A percentile compares a stretch with the other conserved stretches of the same genome.
phyloP scores from a whole-genome alignment of 257 asterid species.

The Ophiorrhiza pumila region DNA sequence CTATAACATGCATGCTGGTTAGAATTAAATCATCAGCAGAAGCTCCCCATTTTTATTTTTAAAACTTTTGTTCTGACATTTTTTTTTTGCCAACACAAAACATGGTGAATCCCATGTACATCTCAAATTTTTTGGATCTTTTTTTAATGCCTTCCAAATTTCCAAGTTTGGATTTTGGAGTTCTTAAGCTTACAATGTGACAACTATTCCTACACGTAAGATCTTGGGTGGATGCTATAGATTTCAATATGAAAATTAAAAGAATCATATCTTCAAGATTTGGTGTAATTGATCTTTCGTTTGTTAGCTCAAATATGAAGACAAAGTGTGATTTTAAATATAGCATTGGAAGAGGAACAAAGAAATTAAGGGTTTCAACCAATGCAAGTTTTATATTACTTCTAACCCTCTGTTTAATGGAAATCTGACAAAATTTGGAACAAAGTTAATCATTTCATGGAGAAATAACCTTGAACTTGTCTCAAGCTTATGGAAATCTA shows the following conservation, averaged over 20 bases:
- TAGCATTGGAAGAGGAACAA: not conserved
- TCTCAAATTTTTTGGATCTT: not conserved
- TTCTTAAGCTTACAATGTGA: not conserved
- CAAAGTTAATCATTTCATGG: not conserved
- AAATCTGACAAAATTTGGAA: not conserved
- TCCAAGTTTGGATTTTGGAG: not conserved
- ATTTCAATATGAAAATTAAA: not conserved
- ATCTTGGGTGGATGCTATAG: not conserved
- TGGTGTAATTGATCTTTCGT: not conserved
- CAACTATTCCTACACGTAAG: not conserved
- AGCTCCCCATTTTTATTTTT: no score
- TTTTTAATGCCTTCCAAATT: not conserved
- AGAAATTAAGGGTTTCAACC: not conserved
- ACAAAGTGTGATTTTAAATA: not conserved
- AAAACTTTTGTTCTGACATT: no score
- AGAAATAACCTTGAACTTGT: not conserved
- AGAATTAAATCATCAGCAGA: no score
- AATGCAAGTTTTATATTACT: not conserved
- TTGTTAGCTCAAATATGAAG: not conserved
- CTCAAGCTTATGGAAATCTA: not conserved
- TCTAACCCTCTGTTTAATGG: not conserved
- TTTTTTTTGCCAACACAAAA: no score
- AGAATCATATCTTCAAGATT: not conserved
- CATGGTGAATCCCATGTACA: no score
- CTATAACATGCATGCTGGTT: no score